phyloP scores from a whole-genome alignment of 73 alveolate genomes.

The Blepharisma stoltei region DNA sequence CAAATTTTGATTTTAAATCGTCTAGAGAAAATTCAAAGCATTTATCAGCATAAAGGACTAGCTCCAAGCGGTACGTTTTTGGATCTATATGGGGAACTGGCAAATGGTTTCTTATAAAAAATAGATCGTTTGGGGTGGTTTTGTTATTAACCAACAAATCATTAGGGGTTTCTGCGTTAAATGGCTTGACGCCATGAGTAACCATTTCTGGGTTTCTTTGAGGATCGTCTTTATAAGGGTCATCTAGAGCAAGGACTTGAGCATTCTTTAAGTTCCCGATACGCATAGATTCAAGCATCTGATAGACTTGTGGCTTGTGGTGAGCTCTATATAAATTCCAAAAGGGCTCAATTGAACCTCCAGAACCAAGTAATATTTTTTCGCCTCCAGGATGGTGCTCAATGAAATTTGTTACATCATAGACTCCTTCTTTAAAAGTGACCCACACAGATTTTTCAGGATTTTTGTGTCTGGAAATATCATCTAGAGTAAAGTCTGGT shows the following conservation, averaged over 20 bases:
- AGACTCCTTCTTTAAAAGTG: background rate
- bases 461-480: background rate
- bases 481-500: conserved; percentile 9
- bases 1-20: conserved; percentile 36
- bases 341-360: conserved; percentile 66
- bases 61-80: background rate
- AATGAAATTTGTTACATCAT: background rate
- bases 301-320: conserved; percentile 45
- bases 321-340: conserved; percentile 51
- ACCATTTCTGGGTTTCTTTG: conserved; percentile 22
- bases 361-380: conserved; percentile 47
- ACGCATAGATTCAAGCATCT: conserved; percentile 45
- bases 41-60: conserved; percentile 29
- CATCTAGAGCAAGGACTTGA: conserved; percentile 14
- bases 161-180: conserved; percentile 43
- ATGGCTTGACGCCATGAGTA: conserved; percentile 31
- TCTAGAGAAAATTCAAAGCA: conserved; percentile 12
- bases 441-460: conserved; percentile 32
- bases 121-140: conserved; percentile 34
- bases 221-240: conserved; percentile 31
- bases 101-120: conserved; percentile 45
- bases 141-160: conserved; percentile 29
- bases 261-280: conserved; percentile 50
- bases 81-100: conserved; percentile 36
- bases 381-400: background rate